Evolutionary conservation across 768 basidiomycete genomes (phyloP).

Genomic region (Rhodocollybia butyracea): DNA sequence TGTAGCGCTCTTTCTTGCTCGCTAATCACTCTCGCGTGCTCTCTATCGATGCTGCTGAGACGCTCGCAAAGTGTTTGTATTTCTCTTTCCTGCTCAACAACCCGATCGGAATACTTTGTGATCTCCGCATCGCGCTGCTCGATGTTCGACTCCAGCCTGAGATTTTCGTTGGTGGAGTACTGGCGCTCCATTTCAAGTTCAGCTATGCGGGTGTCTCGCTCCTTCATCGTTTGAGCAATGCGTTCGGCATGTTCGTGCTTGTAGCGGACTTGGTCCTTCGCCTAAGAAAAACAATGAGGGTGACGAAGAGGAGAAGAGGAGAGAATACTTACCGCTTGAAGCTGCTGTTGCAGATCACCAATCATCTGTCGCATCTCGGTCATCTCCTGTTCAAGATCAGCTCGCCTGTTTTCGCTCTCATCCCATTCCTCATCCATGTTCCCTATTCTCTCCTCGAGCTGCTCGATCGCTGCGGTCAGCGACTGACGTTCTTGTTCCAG

Average conservation of each 20-base stretch:
- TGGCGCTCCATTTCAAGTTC: slow-evolving; percentile 54
- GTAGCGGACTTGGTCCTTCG: slow-evolving; percentile 50
- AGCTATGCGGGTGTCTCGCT: slow-evolving; percentile 49
- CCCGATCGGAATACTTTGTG: slow-evolving; percentile 40
- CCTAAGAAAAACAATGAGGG: slow-evolving; percentile 27
- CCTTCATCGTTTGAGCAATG: slow-evolving; percentile 46
- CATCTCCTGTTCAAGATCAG: slow-evolving; percentile 43
- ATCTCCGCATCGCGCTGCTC: slow-evolving; percentile 57
- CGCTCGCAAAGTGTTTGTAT: slow-evolving; percentile 53
- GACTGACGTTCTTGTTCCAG: slow-evolving; percentile 22
- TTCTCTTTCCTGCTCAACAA: slow-evolving; percentile 48
- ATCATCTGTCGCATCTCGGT: slow-evolving; percentile 45
- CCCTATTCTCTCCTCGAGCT: slow-evolving; percentile 38
- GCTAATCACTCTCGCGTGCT: slow-evolving; percentile 47
- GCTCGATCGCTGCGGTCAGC: slow-evolving; percentile 35
- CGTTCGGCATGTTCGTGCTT: slow-evolving; percentile 50
- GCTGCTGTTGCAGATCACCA: slow-evolving; percentile 55
- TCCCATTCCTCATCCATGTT: slow-evolving; percentile 55
- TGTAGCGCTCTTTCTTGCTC: slow-evolving; percentile 45
- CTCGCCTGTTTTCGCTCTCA: slow-evolving; percentile 51
- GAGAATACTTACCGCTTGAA: slow-evolving; percentile 41
- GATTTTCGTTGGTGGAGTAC: slow-evolving; percentile 48
- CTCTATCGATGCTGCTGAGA: slow-evolving; percentile 50
- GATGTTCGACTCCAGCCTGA: slow-evolving; percentile 57
- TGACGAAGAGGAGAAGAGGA: not conserved